phyloP scores from a whole-genome alignment of 1,284 basidiomycete species.

The Cystobasidiaceae sp. region DNA sequence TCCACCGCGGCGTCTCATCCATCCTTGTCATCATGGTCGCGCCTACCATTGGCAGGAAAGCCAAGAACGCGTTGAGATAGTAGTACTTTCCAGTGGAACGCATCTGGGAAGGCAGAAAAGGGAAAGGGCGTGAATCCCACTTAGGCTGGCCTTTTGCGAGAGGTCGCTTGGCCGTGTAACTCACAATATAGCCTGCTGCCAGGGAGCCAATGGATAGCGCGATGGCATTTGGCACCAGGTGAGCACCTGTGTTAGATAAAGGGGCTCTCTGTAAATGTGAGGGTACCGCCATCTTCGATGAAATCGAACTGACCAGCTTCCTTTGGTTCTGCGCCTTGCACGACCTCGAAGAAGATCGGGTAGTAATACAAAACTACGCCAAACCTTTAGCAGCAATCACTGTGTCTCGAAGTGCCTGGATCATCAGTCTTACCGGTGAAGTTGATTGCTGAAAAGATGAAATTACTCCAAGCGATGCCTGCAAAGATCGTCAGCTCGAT shows the following conservation, averaged over 20 bases:
- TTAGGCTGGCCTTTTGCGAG: no score
- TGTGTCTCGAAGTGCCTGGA: no score
- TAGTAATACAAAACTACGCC: slow-evolving; percentile 55
- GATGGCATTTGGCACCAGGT: slow-evolving; percentile 70
- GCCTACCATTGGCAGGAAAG: slow-evolving; percentile 63
- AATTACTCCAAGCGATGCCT: slow-evolving; percentile 66
- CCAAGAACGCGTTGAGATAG: slow-evolving; percentile 63
- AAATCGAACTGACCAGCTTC: slow-evolving; percentile 9
- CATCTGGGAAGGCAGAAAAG: slow-evolving; percentile 63
- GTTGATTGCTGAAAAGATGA: slow-evolving; percentile 67
- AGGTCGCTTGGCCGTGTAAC: no score
- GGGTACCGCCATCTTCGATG: not conserved
- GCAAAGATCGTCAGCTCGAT: no score
- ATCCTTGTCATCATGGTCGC: slow-evolving; percentile 56
- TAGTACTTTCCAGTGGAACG: slow-evolving; percentile 73
- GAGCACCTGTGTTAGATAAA: slow-evolving; percentile 57
- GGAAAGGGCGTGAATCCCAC: no score
- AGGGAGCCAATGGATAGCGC: slow-evolving; percentile 68
- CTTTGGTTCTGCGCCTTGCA: slow-evolving; percentile 48
- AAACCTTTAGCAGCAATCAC: no score
- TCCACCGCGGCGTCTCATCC: slow-evolving; percentile 57
- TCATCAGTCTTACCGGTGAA: slow-evolving; percentile 59
- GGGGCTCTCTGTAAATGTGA: not conserved
- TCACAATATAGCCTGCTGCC: slow-evolving; percentile 58
- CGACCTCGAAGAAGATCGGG: slow-evolving; percentile 83